Conservation (phyloP, 2,329 filamentous ascomycete species). For the Aspergillaceae sp. region DNA sequence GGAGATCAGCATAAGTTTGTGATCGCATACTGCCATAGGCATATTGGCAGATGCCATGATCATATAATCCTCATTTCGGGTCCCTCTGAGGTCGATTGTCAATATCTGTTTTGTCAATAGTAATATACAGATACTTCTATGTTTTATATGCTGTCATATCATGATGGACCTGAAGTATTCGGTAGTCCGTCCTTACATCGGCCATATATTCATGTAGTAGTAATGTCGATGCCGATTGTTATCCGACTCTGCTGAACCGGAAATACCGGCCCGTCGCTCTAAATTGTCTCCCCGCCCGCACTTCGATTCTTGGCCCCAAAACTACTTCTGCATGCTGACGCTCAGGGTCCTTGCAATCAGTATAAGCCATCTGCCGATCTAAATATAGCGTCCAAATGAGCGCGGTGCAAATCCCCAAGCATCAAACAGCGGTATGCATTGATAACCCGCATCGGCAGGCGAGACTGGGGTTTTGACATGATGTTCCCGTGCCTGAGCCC, state of each 20-base stretch:
- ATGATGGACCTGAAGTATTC: too few species aligned
- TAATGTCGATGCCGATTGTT: too few species aligned
- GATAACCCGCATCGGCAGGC: constrained; percentile 27
- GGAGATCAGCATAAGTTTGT: not conserved
- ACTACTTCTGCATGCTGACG: too few species aligned
- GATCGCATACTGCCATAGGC: not conserved
- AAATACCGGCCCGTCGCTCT: too few species aligned
- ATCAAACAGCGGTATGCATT: constrained; percentile 13
- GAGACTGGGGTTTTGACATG: constrained; percentile 27
- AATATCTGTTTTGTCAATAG: not conserved
- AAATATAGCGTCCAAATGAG: not conserved
- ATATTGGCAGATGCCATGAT: not conserved
- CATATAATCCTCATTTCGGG: not conserved
- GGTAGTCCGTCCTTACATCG: too few species aligned
- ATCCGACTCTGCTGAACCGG: too few species aligned
- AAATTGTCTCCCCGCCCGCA: too few species aligned
- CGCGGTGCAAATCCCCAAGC: not conserved
- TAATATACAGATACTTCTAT: not conserved
- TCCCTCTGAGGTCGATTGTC: not conserved
- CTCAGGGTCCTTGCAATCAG: too few species aligned
- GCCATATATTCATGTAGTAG: too few species aligned
- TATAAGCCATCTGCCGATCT: too few species aligned
- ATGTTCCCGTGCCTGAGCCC: constrained; percentile 25
- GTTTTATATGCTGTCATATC: too few species aligned
- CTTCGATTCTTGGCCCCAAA: too few species aligned